Percentiles rank a stretch among this genome's conserved stretches.
phyloP scores from a whole-genome alignment of 768 basidiomycete species.

The Mycena leptocephala region DNA sequence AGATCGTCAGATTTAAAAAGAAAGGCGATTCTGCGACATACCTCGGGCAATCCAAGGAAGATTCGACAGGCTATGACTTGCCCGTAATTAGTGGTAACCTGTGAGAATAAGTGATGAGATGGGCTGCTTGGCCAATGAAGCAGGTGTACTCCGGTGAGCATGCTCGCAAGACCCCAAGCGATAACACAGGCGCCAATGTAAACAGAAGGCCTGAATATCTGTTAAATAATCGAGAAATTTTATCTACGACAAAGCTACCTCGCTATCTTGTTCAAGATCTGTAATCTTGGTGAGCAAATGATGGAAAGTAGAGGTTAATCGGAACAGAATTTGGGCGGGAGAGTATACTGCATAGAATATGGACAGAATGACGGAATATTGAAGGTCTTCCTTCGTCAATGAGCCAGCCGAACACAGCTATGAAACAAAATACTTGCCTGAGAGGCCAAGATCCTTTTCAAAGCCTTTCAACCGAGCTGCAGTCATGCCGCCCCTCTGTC shows the following conservation, averaged over 20 bases:
- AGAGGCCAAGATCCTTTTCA: constrained; percentile 41
- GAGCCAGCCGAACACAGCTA: not conserved
- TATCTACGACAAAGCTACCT: constrained; percentile 36
- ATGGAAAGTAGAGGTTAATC: not conserved
- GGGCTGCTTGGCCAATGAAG: not conserved
- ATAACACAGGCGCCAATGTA: constrained; percentile 63
- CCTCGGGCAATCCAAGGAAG: constrained; percentile 77
- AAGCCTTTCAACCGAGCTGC: constrained; percentile 49
- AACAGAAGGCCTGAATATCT: constrained; percentile 52
- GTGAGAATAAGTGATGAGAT: too few species aligned
- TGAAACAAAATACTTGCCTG: not conserved
- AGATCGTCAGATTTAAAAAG: not conserved
- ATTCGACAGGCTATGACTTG: constrained; percentile 71
- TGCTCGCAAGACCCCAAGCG: constrained; percentile 62
- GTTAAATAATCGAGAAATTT: constrained; percentile 34
- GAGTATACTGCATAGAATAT: constrained; percentile 54
- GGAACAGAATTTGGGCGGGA: constrained; percentile 57
- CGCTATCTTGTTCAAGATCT: constrained; percentile 16
- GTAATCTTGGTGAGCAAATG: not conserved
- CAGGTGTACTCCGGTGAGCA: constrained; percentile 54
- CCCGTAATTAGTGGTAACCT: constrained; percentile 54
- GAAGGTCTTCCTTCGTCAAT: not conserved
- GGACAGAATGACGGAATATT: not conserved
- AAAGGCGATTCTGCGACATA: constrained; percentile 16
- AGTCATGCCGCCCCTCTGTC: constrained; percentile 42